phyloP scores from a whole-genome alignment of 129 eudicot genomes.

The Flaveria ramosissima region DNA sequence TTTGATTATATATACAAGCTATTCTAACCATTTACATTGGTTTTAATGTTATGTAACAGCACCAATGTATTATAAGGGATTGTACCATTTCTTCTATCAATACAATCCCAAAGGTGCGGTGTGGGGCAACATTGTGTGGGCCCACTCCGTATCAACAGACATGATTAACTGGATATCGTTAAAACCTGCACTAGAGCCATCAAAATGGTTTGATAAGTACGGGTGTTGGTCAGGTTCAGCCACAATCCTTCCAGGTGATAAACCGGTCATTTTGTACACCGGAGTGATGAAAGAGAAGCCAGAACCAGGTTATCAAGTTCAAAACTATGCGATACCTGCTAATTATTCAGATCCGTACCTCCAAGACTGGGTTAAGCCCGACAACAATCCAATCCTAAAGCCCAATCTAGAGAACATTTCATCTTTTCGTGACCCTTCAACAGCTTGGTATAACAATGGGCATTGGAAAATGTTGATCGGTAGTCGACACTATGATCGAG shows the following conservation, averaged over 20 bases:
- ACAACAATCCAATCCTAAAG: slow-evolving; percentile 57
- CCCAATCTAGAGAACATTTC: slow-evolving; percentile 43
- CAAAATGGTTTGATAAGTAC: slow-evolving; percentile 60
- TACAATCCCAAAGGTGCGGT: slow-evolving; percentile 73
- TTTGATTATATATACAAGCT: not conserved
- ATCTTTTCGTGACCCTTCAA: slow-evolving; percentile 80
- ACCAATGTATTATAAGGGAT: slow-evolving; percentile 78
- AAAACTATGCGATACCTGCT: slow-evolving; percentile 72
- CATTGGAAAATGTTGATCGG: slow-evolving; percentile 63
- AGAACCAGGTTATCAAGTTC: slow-evolving; percentile 46
- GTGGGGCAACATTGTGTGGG: slow-evolving; percentile 90
- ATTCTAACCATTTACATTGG: slow-evolving; percentile 1
- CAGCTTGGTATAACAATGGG: slow-evolving; percentile 70
- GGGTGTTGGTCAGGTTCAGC: slow-evolving; percentile 91
- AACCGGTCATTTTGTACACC: slow-evolving; percentile 73
- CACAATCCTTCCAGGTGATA: slow-evolving; percentile 64
- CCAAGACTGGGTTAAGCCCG: slow-evolving; percentile 68
- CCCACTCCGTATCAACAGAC: slow-evolving; percentile 75
- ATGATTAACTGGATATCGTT: slow-evolving; percentile 65
- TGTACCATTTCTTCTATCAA: slow-evolving; percentile 76
- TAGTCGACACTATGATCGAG: slow-evolving; percentile 40
- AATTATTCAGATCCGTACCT: slow-evolving; percentile 68
- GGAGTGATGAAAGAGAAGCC: slow-evolving; percentile 45
- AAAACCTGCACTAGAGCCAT: slow-evolving; percentile 56
- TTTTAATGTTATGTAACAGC: slow-evolving; percentile 40